Conservation (phyloP, 352 stramenopile genomes). For the Phytopythium aichiense region DNA sequence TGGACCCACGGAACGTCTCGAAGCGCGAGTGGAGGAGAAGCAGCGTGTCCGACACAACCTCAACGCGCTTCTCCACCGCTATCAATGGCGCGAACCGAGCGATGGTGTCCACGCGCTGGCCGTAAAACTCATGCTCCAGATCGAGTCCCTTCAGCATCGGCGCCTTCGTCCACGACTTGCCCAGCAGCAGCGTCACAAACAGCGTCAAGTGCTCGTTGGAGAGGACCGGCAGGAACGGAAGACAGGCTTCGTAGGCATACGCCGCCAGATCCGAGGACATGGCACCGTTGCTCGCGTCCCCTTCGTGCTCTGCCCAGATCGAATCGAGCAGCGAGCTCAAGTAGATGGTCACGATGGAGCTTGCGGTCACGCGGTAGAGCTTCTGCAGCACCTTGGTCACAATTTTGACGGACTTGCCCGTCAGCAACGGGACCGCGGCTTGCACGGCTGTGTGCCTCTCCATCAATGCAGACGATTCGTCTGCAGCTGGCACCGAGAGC, state of each 20-base stretch:
- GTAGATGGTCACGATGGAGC: constrained; percentile 65
- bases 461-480: neutral
- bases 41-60: constrained; percentile 43
- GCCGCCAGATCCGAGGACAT: constrained; percentile 39
- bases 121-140: constrained; percentile 49
- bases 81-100: constrained; percentile 36
- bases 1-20: constrained; percentile 22
- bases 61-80: constrained; percentile 38
- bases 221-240: constrained; percentile 61
- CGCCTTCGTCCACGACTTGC: constrained; percentile 14
- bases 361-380: constrained; percentile 50
- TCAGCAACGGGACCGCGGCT: constrained; percentile 49
- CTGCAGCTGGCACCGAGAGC: constrained; percentile 3
- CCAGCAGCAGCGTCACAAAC: constrained; percentile 49
- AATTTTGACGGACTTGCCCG: constrained; percentile 56
- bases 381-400: constrained; percentile 75
- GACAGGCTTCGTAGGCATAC: constrained; percentile 68
- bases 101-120: constrained; percentile 28
- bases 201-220: constrained; percentile 61
- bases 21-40: constrained; percentile 41
- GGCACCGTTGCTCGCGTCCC: neutral
- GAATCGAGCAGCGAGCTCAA: constrained; percentile 37
- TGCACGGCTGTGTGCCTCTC: constrained; percentile 32
- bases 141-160: constrained; percentile 17
- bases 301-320: constrained; percentile 44